A percentile compares a stretch with the other conserved stretches of the same genome.
Evolutionary conservation across 2,329 filamentous ascomycete species (phyloP).

Genomic region (Fusarium armeniacum): DNA sequence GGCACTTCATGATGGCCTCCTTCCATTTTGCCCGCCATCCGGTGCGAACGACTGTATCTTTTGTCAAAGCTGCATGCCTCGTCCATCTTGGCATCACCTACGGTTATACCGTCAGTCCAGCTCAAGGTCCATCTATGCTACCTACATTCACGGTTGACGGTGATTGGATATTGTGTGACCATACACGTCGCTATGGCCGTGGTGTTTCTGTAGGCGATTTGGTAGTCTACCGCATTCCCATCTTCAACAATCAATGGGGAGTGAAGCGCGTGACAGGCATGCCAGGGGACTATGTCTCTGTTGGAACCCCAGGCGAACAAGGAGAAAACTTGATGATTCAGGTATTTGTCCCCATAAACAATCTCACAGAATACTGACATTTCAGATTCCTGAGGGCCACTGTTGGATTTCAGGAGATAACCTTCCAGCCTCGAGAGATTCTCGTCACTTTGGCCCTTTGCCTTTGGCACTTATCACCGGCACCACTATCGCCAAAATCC

Average conservation of each 20-base stretch:
- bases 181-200: slow-evolving; percentile 77
- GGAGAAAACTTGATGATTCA: slow-evolving; percentile 72
- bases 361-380: slow-evolving; percentile 12
- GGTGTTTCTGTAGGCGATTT: slow-evolving; percentile 82
- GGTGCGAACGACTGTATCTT: slow-evolving; percentile 54
- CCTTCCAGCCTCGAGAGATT: slow-evolving; percentile 85
- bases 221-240: slow-evolving; percentile 82
- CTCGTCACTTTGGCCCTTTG: slow-evolving; percentile 85
- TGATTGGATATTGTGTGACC: slow-evolving; percentile 78
- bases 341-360: slow-evolving; percentile 58
- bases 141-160: slow-evolving; percentile 80
- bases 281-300: slow-evolving; percentile 80
- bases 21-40: slow-evolving; percentile 58
- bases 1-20: slow-evolving; percentile 43
- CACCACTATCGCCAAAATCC: slow-evolving; percentile 79
- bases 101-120: slow-evolving; percentile 70
- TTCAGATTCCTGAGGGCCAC: slow-evolving; percentile 88
- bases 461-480: slow-evolving; percentile 87
- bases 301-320: slow-evolving; percentile 70
- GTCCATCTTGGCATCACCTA: slow-evolving; percentile 67
- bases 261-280: slow-evolving; percentile 86
- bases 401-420: slow-evolving; percentile 95
- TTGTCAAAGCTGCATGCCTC: slow-evolving; percentile 59
- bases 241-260: slow-evolving; percentile 70
- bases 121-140: slow-evolving; percentile 86